phyloP scores from a whole-genome alignment of 306 rosid genomes.

The Casuarina equisetifolia region DNA sequence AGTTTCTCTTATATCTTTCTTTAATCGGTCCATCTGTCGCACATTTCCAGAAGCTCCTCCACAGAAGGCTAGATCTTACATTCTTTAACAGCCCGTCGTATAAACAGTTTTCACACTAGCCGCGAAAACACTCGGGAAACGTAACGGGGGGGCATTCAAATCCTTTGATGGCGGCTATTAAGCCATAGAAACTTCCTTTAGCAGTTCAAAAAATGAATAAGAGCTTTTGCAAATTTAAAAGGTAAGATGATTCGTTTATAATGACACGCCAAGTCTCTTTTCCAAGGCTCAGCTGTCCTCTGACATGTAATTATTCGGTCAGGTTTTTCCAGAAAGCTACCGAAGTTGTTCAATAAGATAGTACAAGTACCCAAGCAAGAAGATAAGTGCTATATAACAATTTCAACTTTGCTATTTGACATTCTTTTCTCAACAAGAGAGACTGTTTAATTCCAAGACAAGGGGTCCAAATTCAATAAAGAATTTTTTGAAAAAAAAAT shows the following conservation, averaged over 20 bases:
- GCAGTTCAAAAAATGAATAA: too few species aligned
- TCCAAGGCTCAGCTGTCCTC: too few species aligned
- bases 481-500: conserved; percentile 17
- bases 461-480: conserved; percentile 38
- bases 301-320: too few species aligned
- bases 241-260: too few species aligned
- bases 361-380: neutral
- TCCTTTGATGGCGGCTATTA: too few species aligned
- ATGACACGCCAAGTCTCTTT: too few species aligned
- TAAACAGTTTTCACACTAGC: too few species aligned
- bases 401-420: conserved; percentile 31
- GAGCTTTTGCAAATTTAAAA: too few species aligned
- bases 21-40: neutral
- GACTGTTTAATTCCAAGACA: conserved; percentile 41
- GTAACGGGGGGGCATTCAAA: too few species aligned
- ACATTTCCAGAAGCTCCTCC: neutral
- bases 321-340: neutral
- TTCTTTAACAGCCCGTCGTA: neutral
- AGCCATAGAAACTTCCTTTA: too few species aligned
- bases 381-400: neutral
- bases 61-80: too few species aligned
- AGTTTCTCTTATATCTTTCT: neutral
- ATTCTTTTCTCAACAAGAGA: conserved; percentile 41
- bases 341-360: neutral
- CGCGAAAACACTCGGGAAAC: too few species aligned